phyloP scores from a whole-genome alignment of 371 early-diverging fungal species.

The Synchytrium microbalum region DNA sequence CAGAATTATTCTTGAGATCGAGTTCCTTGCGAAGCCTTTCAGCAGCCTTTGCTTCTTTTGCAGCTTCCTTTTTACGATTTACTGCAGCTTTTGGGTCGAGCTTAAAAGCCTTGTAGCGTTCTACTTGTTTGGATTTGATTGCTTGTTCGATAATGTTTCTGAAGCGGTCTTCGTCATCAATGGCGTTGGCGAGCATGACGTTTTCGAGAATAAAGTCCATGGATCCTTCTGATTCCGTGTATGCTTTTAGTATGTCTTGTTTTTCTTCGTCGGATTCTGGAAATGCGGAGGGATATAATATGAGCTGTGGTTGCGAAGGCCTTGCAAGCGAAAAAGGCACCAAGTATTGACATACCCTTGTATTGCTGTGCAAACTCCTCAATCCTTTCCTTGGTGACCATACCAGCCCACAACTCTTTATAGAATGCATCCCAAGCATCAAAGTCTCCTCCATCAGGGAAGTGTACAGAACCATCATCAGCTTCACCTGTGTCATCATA shows the following conservation, averaged over 20 bases:
- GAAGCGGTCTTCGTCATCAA: slow-evolving; percentile 65
- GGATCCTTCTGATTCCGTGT: slow-evolving; percentile 59
- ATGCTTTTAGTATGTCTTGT: slow-evolving; percentile 63
- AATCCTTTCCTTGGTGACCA: slow-evolving; percentile 69
- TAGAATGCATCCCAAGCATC: slow-evolving; percentile 78
- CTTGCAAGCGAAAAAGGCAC: slow-evolving; percentile 12
- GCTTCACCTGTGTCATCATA: slow-evolving; percentile 72
- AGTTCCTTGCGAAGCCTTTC: slow-evolving; percentile 7
- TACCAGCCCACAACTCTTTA: slow-evolving; percentile 67
- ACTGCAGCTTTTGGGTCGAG: slow-evolving; percentile 42
- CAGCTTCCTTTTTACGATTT: slow-evolving; percentile 35
- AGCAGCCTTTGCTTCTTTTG: slow-evolving; percentile 21
- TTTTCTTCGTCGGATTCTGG: slow-evolving; percentile 76
- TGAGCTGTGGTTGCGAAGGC: background rate
- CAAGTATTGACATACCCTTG: slow-evolving; percentile 42
- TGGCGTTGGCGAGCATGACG: slow-evolving; percentile 49
- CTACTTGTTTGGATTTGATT: slow-evolving; percentile 49
- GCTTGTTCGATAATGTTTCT: slow-evolving; percentile 52
- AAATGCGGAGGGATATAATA: background rate
- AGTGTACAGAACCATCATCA: slow-evolving; percentile 33
- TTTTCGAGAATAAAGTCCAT: slow-evolving; percentile 59
- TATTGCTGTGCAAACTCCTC: slow-evolving; percentile 58
- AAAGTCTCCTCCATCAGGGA: slow-evolving; percentile 42
- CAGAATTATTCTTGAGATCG: background rate
- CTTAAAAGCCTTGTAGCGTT: slow-evolving; percentile 41